Evolutionary conservation across 2,329 filamentous ascomycete genomes (phyloP).

Genomic region (Diaporthe caulivora): DNA sequence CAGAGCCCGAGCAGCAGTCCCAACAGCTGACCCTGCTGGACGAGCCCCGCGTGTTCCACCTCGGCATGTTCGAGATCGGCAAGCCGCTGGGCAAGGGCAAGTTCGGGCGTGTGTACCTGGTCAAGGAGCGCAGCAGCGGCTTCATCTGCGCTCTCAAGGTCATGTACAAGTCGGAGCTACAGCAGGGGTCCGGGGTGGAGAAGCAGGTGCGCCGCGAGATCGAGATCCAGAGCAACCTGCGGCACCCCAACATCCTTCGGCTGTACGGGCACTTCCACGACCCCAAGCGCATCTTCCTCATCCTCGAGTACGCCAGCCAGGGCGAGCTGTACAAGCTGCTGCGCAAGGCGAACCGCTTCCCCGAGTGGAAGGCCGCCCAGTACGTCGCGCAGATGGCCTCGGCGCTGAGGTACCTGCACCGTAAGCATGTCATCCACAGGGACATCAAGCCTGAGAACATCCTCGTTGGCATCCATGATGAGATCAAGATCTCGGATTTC

Average conservation of each 20-base stretch:
- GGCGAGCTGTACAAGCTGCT: constrained; percentile 92
- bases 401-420: constrained; percentile 89
- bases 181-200: constrained; percentile 81
- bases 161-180: constrained; percentile 85
- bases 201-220: constrained; percentile 90
- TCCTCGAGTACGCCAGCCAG: constrained; percentile 87
- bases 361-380: constrained; percentile 87
- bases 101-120: constrained; percentile 88
- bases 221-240: constrained; percentile 89
- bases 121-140: constrained; percentile 80
- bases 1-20: constrained; percentile 63
- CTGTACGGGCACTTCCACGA: constrained; percentile 92
- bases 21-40: constrained; percentile 61
- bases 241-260: constrained; percentile 87
- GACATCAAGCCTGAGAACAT: constrained; percentile 99
- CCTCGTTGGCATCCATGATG: constrained; percentile 92
- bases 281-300: constrained; percentile 87
- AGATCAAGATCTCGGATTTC: constrained; percentile 99
- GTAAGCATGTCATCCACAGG: constrained; percentile 96
- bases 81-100: constrained; percentile 89
- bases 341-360: constrained; percentile 81
- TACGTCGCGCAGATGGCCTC: constrained; percentile 94
- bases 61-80: constrained; percentile 95
- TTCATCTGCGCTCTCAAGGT: constrained; percentile 92
- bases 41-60: constrained; percentile 77